Conservation (phyloP, 116 monocot species). For the Iris pallida region DNA sequence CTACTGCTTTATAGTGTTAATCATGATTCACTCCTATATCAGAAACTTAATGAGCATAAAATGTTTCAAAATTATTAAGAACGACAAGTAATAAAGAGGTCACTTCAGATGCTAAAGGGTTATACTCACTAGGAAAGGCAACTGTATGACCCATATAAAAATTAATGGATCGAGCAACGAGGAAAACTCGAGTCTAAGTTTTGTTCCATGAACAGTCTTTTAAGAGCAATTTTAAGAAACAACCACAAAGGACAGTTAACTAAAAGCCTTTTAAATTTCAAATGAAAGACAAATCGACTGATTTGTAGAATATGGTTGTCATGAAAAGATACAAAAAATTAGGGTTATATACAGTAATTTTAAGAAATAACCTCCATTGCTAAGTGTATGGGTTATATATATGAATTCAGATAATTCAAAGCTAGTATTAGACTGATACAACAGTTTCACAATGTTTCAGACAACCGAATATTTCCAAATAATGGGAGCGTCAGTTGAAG, state of each 20-base stretch:
- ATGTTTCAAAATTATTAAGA: background rate
- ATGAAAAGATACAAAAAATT: constrained; percentile 13
- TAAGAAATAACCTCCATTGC: constrained; percentile 22
- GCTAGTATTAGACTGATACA: too few relatives aligned
- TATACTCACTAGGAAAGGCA: constrained; percentile 68
- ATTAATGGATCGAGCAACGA: constrained; percentile 65
- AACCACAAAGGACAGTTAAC: too few relatives aligned
- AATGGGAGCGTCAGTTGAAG: too few relatives aligned
- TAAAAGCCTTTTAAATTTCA: too few relatives aligned
- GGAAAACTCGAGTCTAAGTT: constrained; percentile 47
- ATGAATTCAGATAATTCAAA: too few relatives aligned
- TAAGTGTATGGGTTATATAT: constrained; percentile 7
- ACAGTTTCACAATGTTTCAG: too few relatives aligned
- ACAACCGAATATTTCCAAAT: too few relatives aligned
- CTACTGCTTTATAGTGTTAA: constrained; percentile 56
- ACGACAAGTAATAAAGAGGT: background rate
- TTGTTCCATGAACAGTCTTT: constrained; percentile 2
- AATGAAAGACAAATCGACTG: background rate
- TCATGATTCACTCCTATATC: background rate
- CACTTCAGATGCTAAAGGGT: background rate
- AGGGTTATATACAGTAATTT: too few relatives aligned
- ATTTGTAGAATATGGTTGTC: background rate
- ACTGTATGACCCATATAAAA: constrained; percentile 64
- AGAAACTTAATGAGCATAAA: background rate
- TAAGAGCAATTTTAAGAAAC: too few relatives aligned